Evolutionary conservation across 768 basidiomycete species (phyloP).

Genomic region (Russula olivacea): DNA sequence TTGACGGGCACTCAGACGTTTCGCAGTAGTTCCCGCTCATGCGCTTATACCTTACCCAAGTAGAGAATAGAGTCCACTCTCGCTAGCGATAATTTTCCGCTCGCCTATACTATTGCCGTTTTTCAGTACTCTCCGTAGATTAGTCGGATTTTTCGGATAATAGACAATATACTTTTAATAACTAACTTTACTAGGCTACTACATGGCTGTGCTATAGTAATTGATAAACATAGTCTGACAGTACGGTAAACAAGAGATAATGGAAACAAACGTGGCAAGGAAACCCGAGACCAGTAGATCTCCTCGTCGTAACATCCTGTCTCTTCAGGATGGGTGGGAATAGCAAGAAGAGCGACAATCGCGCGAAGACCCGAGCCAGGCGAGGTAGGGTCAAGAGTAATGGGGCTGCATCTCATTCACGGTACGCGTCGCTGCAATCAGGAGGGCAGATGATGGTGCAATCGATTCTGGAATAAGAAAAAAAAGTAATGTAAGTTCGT

Average conservation of each 20-base stretch:
- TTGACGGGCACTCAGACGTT: too few relatives aligned
- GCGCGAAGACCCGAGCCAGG: constrained; percentile 71
- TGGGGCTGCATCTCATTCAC: constrained; percentile 90
- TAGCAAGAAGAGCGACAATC: constrained; percentile 79
- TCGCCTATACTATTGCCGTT: too few relatives aligned
- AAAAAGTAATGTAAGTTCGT: not conserved
- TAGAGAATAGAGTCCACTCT: too few relatives aligned
- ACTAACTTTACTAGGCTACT: too few relatives aligned
- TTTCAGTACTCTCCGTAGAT: too few relatives aligned
- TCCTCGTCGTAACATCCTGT: constrained; percentile 84
- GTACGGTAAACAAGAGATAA: not conserved
- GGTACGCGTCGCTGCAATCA: constrained; percentile 80
- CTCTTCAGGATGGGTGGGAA: constrained; percentile 54
- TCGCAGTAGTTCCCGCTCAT: too few relatives aligned
- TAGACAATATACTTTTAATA: too few relatives aligned
- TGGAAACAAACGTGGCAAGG: constrained; percentile 67
- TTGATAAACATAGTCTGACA: too few relatives aligned
- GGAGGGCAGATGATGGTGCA: constrained; percentile 93
- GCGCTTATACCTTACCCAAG: too few relatives aligned
- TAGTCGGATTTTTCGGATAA: too few relatives aligned
- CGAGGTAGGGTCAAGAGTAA: constrained; percentile 64
- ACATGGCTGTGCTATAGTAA: too few relatives aligned
- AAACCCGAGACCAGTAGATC: constrained; percentile 73
- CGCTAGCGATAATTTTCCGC: too few relatives aligned
- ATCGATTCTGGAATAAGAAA: constrained; percentile 61